Conservation (phyloP, 306 rosid species). For the Inga oerstediana region DNA sequence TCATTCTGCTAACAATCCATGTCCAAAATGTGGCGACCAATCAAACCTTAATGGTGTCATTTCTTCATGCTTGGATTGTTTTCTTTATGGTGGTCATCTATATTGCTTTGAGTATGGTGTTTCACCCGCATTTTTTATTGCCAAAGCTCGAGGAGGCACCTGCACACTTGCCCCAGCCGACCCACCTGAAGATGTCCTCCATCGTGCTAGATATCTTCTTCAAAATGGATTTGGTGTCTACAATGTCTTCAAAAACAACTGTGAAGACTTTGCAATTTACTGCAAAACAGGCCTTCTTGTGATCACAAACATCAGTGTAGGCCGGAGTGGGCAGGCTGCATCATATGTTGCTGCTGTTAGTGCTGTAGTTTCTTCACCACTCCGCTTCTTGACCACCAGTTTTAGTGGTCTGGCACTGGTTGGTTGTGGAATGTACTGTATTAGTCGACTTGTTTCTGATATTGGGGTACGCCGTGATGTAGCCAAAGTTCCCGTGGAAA, state of each 20-base stretch:
- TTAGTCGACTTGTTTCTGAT: conserved; percentile 60
- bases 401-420: conserved; percentile 53
- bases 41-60: conserved; percentile 59
- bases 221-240: conserved; percentile 75
- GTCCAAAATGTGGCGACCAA: conserved; percentile 71
- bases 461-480: conserved; percentile 73
- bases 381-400: conserved; percentile 62
- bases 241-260: conserved; percentile 69
- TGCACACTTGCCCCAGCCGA: conserved; percentile 75
- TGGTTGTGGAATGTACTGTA: conserved; percentile 60
- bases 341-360: conserved; percentile 60
- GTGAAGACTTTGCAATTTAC: conserved; percentile 87
- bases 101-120: conserved; percentile 76
- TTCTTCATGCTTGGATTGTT: conserved; percentile 85
- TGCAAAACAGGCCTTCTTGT: conserved; percentile 89
- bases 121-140: conserved; percentile 49
- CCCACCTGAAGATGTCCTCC: conserved; percentile 57
- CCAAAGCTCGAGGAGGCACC: conserved; percentile 88
- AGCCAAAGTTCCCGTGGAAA: conserved; percentile 69
- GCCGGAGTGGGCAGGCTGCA: conserved; percentile 77
- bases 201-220: conserved; percentile 72
- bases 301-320: conserved; percentile 54
- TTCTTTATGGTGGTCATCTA: conserved; percentile 68
- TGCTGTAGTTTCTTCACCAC: conserved; percentile 58
- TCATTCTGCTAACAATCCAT: conserved; percentile 50